These are phyloP conservation scores for Pyrus hybrid DNA, from an alignment of 331 rosid species.

Conservation along the genomic window DNA sequence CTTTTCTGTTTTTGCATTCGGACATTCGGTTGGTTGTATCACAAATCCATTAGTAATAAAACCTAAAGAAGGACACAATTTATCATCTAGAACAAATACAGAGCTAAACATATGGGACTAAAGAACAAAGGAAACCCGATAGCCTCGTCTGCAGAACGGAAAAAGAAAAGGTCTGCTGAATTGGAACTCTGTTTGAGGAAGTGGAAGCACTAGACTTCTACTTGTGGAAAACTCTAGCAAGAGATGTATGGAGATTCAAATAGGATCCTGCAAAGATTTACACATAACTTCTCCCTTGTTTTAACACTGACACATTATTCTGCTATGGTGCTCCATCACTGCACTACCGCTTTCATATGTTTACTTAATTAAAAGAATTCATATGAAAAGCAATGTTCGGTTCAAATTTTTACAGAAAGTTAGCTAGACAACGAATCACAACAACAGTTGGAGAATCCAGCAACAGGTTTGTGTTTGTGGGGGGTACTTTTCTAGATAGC, in stretches of 20 bases:
- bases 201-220: not conserved
- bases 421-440: not conserved
- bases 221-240: not conserved
- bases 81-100: not conserved
- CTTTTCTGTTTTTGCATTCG: not conserved
- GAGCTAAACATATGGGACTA: not conserved
- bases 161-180: not conserved
- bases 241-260: conserved; percentile 13
- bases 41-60: not conserved
- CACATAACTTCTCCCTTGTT: not conserved
- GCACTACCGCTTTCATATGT: not conserved
- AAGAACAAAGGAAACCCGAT: not conserved
- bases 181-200: not conserved
- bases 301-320: not conserved
- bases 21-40: not conserved
- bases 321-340: not conserved
- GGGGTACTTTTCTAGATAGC: not conserved
- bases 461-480: not conserved
- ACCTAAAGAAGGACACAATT: not conserved
- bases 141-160: not conserved
- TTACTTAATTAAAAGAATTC: not conserved
- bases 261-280: conserved; percentile 7
- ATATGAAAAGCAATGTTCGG: not conserved
- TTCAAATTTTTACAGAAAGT: not conserved
- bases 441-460: not conserved